Evolutionary conservation across 2,329 filamentous ascomycete genomes (phyloP), one percentile per base, ranked within the genome.

Genomic region (Scortechinia acanthostroma): DNA sequence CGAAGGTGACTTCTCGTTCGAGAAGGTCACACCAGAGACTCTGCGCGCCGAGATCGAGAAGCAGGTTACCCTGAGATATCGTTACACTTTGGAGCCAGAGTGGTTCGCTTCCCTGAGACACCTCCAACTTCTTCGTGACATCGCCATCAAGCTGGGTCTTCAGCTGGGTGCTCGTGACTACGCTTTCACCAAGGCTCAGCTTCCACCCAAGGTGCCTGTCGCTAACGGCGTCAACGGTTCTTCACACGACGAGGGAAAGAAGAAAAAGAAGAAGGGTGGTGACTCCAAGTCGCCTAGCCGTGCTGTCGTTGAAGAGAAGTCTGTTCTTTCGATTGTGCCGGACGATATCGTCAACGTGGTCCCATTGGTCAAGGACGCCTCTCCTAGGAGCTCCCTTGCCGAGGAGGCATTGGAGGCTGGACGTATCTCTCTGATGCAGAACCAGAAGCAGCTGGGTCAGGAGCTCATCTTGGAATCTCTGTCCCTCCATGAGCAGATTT

Each of bases 401-500:
- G 93, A 98, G 63, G 93, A 98, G 67, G 91, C 93, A 14, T 74
- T 98, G 37, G 93, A 98, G 64, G 93, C 91, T 47, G 93, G 93
- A 20, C 88, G 91, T 45, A 91, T 98, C 59, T 96, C 91, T n/a
- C 83, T 98, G 49, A 80, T 93, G 55, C 91, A 97, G 61, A 86
- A 88, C 60, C 90, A 98, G 71, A 91, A 88, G 69, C 93, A 96
- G 66, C 80, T 98, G 42, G 93, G 93, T 33, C 91, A 96, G 65
- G 93, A 98, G 64, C 77, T 98, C 46, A 77, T 98, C 22, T 71
- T 97, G n/a, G 93, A 98, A 65, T 96, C 91, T 28, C 71, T 98
- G 49, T 95, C 93, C 42, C 73, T 98, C 37, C 91, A 98, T 58
- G 93, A 98, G 72, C 93, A 98, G 65, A 97, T 98, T 53, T 98